Evolutionary conservation across 192 early-diverging fungal genomes (phyloP).

Genomic region (Gaertneriomyces sp.): DNA sequence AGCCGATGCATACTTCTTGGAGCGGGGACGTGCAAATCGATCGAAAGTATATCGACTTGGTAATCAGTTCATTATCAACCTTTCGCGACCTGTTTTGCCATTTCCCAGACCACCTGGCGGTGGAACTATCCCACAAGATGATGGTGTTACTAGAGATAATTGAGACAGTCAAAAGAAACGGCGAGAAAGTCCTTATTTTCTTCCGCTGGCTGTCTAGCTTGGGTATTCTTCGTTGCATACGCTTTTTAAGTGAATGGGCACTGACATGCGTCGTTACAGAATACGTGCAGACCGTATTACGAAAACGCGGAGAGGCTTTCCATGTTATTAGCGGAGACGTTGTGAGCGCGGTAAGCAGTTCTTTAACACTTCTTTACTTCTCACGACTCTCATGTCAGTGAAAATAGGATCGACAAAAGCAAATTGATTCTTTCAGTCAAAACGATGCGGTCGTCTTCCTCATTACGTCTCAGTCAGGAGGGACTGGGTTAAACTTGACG

Average conservation of each 20-base stretch:
- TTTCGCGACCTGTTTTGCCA: slow-evolving; percentile 7
- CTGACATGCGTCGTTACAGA: not conserved
- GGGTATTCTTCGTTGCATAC: slow-evolving; percentile 35
- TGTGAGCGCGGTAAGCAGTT: not conserved
- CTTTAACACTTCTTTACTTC: not conserved
- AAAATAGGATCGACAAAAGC: slow-evolving; percentile 10
- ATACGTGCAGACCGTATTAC: slow-evolving; percentile 2
- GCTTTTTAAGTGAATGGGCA: not conserved
- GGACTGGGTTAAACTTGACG: slow-evolving; percentile 58
- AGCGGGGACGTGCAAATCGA: too few species aligned
- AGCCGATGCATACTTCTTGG: too few species aligned
- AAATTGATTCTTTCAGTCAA: slow-evolving; percentile 16
- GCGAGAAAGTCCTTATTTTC: slow-evolving; percentile 74
- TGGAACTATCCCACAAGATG: slow-evolving; percentile 24
- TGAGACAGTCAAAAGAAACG: slow-evolving; percentile 31
- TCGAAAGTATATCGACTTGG: too few species aligned
- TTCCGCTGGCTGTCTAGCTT: slow-evolving; percentile 67
- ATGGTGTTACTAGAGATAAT: slow-evolving; percentile 58
- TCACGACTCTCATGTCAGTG: too few species aligned
- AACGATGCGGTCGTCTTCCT: not conserved
- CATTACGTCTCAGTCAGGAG: slow-evolving; percentile 42
- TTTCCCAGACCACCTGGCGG: slow-evolving; percentile 14
- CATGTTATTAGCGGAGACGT: slow-evolving; percentile 6
- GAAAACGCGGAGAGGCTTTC: not conserved
- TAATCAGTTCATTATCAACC: not conserved